Evolutionary conservation across 2,329 filamentous ascomycete genomes (phyloP), one percentile per base, ranked within the genome.

Genomic region (Aschersonia sp.): DNA sequence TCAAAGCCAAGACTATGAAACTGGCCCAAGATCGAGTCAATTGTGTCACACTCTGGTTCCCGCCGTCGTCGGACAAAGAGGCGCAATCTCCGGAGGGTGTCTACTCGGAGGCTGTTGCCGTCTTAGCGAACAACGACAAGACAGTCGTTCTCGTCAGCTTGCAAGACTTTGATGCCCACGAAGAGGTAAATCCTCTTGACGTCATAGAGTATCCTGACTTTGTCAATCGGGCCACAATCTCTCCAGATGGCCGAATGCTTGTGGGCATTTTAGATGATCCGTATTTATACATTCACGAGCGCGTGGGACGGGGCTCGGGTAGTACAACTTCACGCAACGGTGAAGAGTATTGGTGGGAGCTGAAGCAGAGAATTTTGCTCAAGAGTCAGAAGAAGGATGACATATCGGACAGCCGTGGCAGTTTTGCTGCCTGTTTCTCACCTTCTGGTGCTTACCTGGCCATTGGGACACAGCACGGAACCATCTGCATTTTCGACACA

Each of bases 171-270:
- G 64, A 67, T 4, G 57, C 57, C 35, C 61, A 61, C 43, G 63
- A 68, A 12, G 63, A 63, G 45, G 62, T 64, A 10, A 72, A 84
- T 51, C 72, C 84, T 38, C 66, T 94, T 29, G 80, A 85, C 48
- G 74, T 81, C 43, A 69, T 96, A 47, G 73, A 77, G 4, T 83
- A 94, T 53, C 83, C 85, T 4, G 85, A 91, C 59, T 85, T 82
- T 53, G 91, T 97, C 69, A 98, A 98, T 58, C 88, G 94, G 59
- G 87, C 89, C 35, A 79, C 89, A n/a, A 82, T 98, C 47, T 96
- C 91, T 5, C 92, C 91, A 0, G 85, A 96, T 60, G 91, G 89
- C 1, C 77, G 74, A 28, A 67, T 91, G 9, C 72, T 97, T 28
- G 75, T 89, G 5, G 86, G 89, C 2, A 85, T 97, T 43, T 85